Percentiles rank a stretch among this genome's conserved stretches.
Evolutionary conservation across 1,139 yeast species (phyloP).

Genomic region (Geotrichum australiense): DNA sequence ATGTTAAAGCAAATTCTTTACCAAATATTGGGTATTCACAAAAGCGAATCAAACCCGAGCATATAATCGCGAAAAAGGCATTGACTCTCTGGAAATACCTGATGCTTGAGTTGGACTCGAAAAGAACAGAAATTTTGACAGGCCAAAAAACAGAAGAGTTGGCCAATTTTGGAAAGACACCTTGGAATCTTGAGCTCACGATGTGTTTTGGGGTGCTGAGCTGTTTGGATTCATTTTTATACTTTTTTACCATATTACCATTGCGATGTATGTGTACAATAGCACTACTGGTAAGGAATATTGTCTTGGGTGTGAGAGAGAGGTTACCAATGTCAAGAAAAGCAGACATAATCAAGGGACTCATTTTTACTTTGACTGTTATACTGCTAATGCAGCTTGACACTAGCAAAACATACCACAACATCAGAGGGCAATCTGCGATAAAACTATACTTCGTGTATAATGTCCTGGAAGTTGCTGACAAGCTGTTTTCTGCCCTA

Average conservation of each 20-base stretch:
- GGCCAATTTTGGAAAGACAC: constrained; percentile 57
- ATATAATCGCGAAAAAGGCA: background rate
- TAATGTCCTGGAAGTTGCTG: constrained; percentile 85
- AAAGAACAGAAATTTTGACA: constrained; percentile 19
- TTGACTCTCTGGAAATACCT: constrained; percentile 17
- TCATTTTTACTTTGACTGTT: constrained; percentile 39
- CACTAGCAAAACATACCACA: constrained; percentile 81
- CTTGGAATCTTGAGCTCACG: constrained; percentile 61
- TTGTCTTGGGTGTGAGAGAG: constrained; percentile 18
- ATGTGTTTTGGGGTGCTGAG: constrained; percentile 71
- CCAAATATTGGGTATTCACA: background rate
- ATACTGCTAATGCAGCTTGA: constrained; percentile 49
- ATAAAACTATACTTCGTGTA: constrained; percentile 88
- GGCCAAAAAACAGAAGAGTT: constrained; percentile 47
- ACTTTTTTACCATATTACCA: constrained; percentile 73
- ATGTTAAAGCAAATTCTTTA: background rate
- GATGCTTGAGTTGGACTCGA: constrained; percentile 15
- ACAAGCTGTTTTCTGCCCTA: constrained; percentile 72
- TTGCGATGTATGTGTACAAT: constrained; percentile 44
- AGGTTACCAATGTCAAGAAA: constrained; percentile 20
- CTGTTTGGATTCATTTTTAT: constrained; percentile 70
- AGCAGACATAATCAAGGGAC: constrained; percentile 47
- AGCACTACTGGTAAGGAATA: constrained; percentile 1
- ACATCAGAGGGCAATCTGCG: constrained; percentile 85
- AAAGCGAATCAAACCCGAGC: constrained; percentile 3